Base-by-base conservation (phyloP, 306 rosid genomes). In the Vigna angularis region DNA sequence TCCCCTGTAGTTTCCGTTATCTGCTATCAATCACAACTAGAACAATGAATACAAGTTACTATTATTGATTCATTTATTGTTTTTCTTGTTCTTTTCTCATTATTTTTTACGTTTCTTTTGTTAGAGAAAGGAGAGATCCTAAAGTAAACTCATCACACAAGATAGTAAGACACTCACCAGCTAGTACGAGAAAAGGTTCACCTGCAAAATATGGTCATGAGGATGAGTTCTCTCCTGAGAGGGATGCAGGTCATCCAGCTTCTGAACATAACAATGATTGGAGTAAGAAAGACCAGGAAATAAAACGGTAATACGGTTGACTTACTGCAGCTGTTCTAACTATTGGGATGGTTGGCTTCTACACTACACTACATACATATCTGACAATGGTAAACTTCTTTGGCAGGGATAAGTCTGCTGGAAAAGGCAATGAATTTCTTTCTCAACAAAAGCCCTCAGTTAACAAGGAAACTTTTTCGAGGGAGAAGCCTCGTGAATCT, bases 381-480 rank as follows among this genome's bases (percentile, higher is more conserved):
- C 86, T 86, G 82, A 88, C 57, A 51, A 56, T 66, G 68, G 59
- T 70, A 7, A 77, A 55, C 69, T 74, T 78, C 28, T 64, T 24
- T 83, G 85, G 80, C 96, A 89, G 90, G 86, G 92, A 81, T 63
- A 85, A 70, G 63, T 77, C 75, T 61, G 75, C 84, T 47, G 66
- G 83, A 74, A 87, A 80, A 73, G 85, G 75, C 49, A 75, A 58
- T 55, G 89, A 79, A 74, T 52, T 85, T 79, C 65, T 84, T 66
- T 73, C 68, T 66, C 86, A 69, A 48, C 88, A 70, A 12, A 88
- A 87, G 82, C 79, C 91, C 53, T 79, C 88, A 16, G 56, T 73
- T 36, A 42, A 73, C 74, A 88, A 82, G 72, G 89, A 85, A 51
- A 38, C 83, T 79, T 65, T 76, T 74, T 79, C 81, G 22, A 80